Evolutionary conservation across 169 alveolate species (phyloP), one percentile per base, ranked within the genome.

Genomic region (Theileria sp.): DNA sequence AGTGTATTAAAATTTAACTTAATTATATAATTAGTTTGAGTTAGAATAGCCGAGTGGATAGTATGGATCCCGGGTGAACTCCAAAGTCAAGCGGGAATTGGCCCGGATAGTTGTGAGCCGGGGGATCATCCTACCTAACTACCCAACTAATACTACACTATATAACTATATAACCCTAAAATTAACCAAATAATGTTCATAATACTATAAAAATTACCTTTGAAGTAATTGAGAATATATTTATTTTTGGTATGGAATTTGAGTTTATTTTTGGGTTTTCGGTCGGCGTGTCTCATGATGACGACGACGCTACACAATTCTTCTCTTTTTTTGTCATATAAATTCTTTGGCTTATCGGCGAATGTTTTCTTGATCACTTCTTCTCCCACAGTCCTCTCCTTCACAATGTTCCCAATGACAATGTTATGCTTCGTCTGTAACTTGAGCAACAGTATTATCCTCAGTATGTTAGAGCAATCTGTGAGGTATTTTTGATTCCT

Each of bases 231-330:
- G 25, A 96, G 75, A 32, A 96, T 86, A 58, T 81, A 49, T 12
- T 83, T 87, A 86, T 97, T 95, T 28, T 79, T 68, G 4, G 98
- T 94, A 68, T 87, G 84, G 88, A 97, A 94, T 91, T 97, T 98
- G 94, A 97, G 93, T 87, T 98, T 98, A 87, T 97, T 95, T 81
- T 98, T 98, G 2, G 99, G 99, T 60, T 96, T 95, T 73, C 99
- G 88, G 84, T 96, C 99, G 19, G 98, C 99, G 86, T 98, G 99
- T 70, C 99, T 92, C 97, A 98, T 97, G 51, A 98, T 94, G 50
- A 98, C 98, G 36, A 97, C 97, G 0, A 98, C 98, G 26, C 98
- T 92, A 72, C 99, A 91, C 71, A 98, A 88, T 84, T 96, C 99
- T 91, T 97, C 98, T 75, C 83, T 73, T 15, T 87, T 78, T 38